A percentile compares a stretch with the other conserved stretches of the same genome.
Conservation (phyloP, 306 rosid species). For the Quercus dentata region DNA sequence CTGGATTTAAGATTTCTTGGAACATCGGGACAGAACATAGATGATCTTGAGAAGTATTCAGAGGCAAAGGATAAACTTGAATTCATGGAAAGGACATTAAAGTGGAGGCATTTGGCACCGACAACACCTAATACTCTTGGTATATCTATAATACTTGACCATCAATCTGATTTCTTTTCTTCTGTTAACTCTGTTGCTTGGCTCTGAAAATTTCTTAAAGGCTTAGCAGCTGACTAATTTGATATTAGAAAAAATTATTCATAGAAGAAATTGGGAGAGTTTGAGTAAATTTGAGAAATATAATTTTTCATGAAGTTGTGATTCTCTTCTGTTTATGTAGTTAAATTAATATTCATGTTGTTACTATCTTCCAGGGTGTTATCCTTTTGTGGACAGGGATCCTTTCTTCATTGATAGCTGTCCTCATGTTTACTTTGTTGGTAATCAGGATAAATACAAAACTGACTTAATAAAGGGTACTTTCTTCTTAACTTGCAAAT, state of each 20-base stretch:
- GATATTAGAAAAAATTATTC: constrained; percentile 9
- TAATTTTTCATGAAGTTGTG: neutral
- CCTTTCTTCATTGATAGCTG: constrained; percentile 89
- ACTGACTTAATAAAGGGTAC: constrained; percentile 71
- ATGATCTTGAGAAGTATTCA: constrained; percentile 85
- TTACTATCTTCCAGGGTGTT: constrained; percentile 67
- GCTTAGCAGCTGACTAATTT: constrained; percentile 10
- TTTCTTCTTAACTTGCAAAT: constrained; percentile 18
- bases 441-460: constrained; percentile 81
- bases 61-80: constrained; percentile 79
- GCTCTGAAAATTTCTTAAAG: constrained; percentile 9
- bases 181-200: neutral
- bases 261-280: constrained; percentile 12
- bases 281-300: neutral
- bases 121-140: constrained; percentile 99
- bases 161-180: constrained; percentile 3
- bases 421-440: constrained; percentile 88
- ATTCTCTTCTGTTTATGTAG: neutral
- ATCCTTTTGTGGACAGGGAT: constrained; percentile 82
- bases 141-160: constrained; percentile 29
- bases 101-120: constrained; percentile 97
- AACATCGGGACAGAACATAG: constrained; percentile 89
- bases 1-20: constrained; percentile 77
- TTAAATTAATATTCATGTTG: neutral
- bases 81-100: constrained; percentile 88